These are phyloP conservation scores for Ganoderma sinense DNA, from an alignment of 1,284 basidiomycete genomes.

Conservation along the genomic window DNA sequence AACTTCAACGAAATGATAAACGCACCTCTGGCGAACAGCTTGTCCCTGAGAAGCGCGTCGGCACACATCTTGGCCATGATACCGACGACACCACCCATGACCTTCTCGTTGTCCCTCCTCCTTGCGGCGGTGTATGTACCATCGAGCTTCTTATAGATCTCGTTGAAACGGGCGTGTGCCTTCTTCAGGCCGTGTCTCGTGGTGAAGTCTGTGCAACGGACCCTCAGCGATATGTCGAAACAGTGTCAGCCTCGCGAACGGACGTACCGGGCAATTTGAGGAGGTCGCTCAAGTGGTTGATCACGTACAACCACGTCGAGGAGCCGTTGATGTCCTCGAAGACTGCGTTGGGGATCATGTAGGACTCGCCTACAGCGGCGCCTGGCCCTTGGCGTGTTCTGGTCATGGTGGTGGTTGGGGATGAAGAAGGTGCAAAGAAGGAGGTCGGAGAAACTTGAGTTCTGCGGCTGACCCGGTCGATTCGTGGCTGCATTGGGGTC, in stretches of 20 bases:
- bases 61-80: conserved; percentile 68
- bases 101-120: conserved; percentile 27
- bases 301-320: conserved; percentile 39
- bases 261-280: conserved; percentile 58
- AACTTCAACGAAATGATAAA: not conserved
- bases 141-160: conserved; percentile 55
- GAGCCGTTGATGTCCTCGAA: conserved; percentile 8
- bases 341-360: not conserved
- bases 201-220: conserved; percentile 51
- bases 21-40: conserved; percentile 59
- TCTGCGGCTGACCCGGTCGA: not conserved
- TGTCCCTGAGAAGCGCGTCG: conserved; percentile 61
- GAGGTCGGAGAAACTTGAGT: not conserved
- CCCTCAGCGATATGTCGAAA: not conserved
- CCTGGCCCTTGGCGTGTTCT: not conserved
- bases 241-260: not conserved
- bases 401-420: not conserved
- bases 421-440: not conserved
- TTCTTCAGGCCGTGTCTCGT: conserved; percentile 63
- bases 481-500: not conserved
- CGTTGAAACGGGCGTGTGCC: conserved; percentile 60
- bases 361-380: conserved; percentile 1
- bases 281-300: conserved; percentile 41
- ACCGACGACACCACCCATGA: conserved; percentile 57
- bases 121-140: conserved; percentile 22